Percentiles rank a stretch among this genome's conserved stretches.
phyloP scores from a whole-genome alignment of 176 grass and related monocot species.

The Cymbopogon citratus region DNA sequence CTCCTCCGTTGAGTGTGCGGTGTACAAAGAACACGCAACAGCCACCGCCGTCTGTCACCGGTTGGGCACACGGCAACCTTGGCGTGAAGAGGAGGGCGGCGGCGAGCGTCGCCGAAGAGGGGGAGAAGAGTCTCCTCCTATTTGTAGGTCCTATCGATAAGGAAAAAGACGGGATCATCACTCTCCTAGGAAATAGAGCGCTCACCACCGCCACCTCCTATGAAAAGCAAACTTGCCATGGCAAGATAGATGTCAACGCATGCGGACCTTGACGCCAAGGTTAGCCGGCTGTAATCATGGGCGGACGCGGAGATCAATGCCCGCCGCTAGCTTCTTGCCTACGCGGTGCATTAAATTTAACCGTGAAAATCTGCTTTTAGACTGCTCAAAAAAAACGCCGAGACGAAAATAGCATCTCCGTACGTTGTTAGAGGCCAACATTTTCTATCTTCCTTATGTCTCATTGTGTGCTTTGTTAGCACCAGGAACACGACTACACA shows the following conservation, averaged over 20 bases:
- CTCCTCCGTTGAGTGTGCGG: not conserved
- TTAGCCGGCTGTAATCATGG: not conserved
- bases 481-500: no score
- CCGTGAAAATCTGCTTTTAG: not conserved
- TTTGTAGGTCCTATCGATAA: not conserved
- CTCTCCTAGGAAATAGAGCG: not conserved
- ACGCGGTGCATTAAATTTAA: not conserved
- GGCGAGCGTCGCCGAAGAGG: not conserved
- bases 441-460: no score
- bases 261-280: not conserved
- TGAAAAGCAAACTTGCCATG: not conserved
- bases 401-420: no score
- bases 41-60: constrained; percentile 6
- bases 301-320: constrained; percentile 7
- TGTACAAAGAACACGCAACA: not conserved
- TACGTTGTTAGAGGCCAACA: no score
- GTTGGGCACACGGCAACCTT: not conserved
- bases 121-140: not conserved
- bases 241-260: not conserved
- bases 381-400: not conserved
- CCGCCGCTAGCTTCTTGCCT: constrained; percentile 6
- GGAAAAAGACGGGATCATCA: not conserved
- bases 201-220: not conserved
- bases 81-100: not conserved
- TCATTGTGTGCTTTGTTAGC: no score